phyloP scores from a whole-genome alignment of 140 eudicot species.

The Anethum foeniculum region DNA sequence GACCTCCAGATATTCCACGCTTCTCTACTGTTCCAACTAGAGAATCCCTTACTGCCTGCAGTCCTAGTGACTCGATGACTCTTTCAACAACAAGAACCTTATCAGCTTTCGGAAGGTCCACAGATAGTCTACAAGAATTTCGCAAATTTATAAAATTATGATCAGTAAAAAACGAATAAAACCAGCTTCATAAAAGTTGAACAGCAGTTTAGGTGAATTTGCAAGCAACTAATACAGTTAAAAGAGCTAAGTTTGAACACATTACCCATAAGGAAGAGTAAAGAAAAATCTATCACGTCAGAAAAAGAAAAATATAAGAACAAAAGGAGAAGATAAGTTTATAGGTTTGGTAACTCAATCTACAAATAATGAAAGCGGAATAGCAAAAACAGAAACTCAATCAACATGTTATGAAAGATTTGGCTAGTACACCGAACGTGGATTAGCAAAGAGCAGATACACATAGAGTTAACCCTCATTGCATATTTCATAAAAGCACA shows the following conservation, averaged over 20 bases:
- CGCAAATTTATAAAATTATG: constrained; percentile 3
- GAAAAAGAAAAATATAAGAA: neutral
- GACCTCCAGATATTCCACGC: constrained; percentile 96
- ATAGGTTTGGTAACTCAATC: neutral
- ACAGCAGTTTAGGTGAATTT: neutral
- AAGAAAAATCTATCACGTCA: neutral
- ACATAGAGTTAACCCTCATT: neutral
- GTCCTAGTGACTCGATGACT: constrained; percentile 79
- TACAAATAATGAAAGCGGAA: neutral
- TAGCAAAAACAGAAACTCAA: neutral
- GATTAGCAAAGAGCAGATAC: neutral
- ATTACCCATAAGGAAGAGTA: neutral
- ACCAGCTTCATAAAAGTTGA: constrained; percentile 6
- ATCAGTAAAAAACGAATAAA: constrained; percentile 8
- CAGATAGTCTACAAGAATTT: constrained; percentile 51
- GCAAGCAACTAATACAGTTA: neutral
- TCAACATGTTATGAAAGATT: neutral
- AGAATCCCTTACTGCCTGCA: constrained; percentile 82
- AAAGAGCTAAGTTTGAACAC: neutral
- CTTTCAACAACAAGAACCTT: constrained; percentile 87
- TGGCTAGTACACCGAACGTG: neutral
- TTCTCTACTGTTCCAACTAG: constrained; percentile 90
- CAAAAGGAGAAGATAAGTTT: neutral
- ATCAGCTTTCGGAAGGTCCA: constrained; percentile 79
- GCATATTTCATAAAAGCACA: neutral